Conservation (phyloP, 257 asterid species). For the Parsonsia alboflavescens region DNA sequence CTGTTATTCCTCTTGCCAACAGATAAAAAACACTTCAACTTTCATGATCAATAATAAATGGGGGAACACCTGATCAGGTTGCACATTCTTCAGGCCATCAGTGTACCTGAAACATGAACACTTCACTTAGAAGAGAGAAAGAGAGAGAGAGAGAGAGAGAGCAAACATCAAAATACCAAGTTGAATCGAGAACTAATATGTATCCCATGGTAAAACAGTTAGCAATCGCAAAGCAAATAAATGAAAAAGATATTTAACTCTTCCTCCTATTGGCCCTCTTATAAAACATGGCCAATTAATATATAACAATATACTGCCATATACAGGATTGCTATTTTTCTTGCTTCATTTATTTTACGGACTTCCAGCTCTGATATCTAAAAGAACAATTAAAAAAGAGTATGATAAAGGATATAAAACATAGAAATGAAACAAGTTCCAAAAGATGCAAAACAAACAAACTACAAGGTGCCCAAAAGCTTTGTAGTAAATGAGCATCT, state of each 20-base stretch:
- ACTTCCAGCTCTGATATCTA: not conserved
- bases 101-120: conserved; percentile 66
- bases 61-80: conserved; percentile 67
- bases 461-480: not conserved
- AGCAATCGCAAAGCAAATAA: not conserved
- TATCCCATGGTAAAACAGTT: not conserved
- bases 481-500: not conserved
- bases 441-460: not conserved
- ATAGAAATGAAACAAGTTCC: not conserved
- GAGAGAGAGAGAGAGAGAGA: conserved; percentile 11
- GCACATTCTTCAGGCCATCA: conserved; percentile 59
- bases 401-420: not conserved
- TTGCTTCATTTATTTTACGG: too few species aligned
- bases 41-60: not conserved
- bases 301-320: too few species aligned
- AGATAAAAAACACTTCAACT: not conserved
- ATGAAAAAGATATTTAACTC: not conserved
- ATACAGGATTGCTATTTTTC: too few species aligned
- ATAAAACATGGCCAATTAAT: not conserved
- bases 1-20: not conserved
- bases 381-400: not conserved
- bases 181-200: not conserved
- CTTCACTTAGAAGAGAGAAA: conserved; percentile 7
- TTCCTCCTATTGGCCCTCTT: not conserved
- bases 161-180: not conserved